These are phyloP conservation scores for Botrytis tulipae DNA, from an alignment of 2,329 filamentous ascomycete genomes.

Conservation along the genomic window DNA sequence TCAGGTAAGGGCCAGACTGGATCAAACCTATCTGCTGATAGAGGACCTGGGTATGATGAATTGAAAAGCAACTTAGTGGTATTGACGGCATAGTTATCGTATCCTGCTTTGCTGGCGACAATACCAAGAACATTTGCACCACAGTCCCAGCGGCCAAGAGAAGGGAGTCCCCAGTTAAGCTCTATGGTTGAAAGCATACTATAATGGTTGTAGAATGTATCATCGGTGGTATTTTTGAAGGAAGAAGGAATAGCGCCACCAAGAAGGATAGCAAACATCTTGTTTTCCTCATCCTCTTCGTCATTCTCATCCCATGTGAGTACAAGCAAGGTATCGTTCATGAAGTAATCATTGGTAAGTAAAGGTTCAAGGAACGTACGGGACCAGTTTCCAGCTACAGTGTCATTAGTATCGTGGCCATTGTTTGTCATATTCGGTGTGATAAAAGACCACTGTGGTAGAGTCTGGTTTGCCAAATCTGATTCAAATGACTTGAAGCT, in stretches of 20 bases:
- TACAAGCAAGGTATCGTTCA: slow-evolving; percentile 51
- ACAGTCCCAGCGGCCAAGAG: slow-evolving; percentile 44
- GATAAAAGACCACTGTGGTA: slow-evolving; percentile 65
- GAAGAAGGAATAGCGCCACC: slow-evolving; percentile 50
- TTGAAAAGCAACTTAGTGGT: slow-evolving; percentile 45
- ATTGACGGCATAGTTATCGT: slow-evolving; percentile 27
- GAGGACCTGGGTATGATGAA: slow-evolving; percentile 43
- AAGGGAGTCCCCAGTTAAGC: slow-evolving; percentile 43
- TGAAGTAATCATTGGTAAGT: slow-evolving; percentile 49
- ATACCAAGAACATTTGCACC: slow-evolving; percentile 33
- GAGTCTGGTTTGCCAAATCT: slow-evolving; percentile 52
- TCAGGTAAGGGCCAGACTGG: slow-evolving; percentile 29
- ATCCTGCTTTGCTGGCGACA: slow-evolving; percentile 33
- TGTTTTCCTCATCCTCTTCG: slow-evolving; percentile 50
- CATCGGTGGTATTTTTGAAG: slow-evolving; percentile 50
- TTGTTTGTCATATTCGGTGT: slow-evolving; percentile 63
- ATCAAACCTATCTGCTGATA: slow-evolving; percentile 32
- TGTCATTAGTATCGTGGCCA: slow-evolving; percentile 57
- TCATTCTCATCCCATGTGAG: slow-evolving; percentile 58
- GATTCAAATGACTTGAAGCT: slow-evolving; percentile 60
- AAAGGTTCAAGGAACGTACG: slow-evolving; percentile 52
- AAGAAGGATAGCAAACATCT: slow-evolving; percentile 52
- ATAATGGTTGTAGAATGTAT: slow-evolving; percentile 48
- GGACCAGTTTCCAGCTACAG: slow-evolving; percentile 49
- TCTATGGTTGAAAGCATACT: slow-evolving; percentile 41